A percentile compares a stretch with the other conserved stretches of the same genome.
Conservation (phyloP, 2,329 filamentous ascomycete species). For the Arthrobotrys sinensis region DNA sequence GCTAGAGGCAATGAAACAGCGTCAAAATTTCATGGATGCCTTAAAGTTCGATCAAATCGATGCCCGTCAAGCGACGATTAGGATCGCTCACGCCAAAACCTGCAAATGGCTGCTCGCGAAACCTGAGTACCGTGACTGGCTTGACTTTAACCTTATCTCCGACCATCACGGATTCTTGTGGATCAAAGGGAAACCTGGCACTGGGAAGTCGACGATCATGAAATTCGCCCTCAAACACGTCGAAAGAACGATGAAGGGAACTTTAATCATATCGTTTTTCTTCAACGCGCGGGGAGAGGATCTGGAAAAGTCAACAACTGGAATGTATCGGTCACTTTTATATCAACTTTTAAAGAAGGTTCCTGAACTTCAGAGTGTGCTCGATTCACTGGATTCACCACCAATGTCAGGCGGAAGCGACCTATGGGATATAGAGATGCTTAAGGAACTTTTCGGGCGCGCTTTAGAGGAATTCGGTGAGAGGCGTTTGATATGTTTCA, state of each 20-base stretch:
- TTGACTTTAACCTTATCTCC: slow-evolving; percentile 63
- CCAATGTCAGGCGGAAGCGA: slow-evolving; percentile 28
- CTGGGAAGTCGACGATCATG: slow-evolving; percentile 70
- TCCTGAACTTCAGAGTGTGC: slow-evolving; percentile 66
- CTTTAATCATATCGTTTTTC: slow-evolving; percentile 69
- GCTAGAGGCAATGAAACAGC: background rate
- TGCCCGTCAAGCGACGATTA: slow-evolving; percentile 67
- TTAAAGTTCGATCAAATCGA: slow-evolving; percentile 69
- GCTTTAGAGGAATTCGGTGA: slow-evolving; percentile 64
- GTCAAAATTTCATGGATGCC: slow-evolving; percentile 64
- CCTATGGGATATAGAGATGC: slow-evolving; percentile 63
- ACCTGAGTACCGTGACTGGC: slow-evolving; percentile 67
- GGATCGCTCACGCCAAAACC: slow-evolving; percentile 67
- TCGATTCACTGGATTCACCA: slow-evolving; percentile 64
- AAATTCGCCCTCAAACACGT: slow-evolving; percentile 66
- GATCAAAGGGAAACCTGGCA: slow-evolving; percentile 68
- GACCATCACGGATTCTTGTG: slow-evolving; percentile 65
- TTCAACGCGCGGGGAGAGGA: slow-evolving; percentile 70
- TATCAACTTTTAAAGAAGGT: slow-evolving; percentile 68
- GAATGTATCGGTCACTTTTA: slow-evolving; percentile 72
- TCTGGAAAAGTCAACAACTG: slow-evolving; percentile 69
- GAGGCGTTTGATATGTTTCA: slow-evolving; percentile 66
- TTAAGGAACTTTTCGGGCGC: slow-evolving; percentile 65
- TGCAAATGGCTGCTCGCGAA: slow-evolving; percentile 69
- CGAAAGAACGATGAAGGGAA: slow-evolving; percentile 58